phyloP scores from a whole-genome alignment of 495 filamentous ascomycete species.

The Xanthoparmelia taractica region DNA sequence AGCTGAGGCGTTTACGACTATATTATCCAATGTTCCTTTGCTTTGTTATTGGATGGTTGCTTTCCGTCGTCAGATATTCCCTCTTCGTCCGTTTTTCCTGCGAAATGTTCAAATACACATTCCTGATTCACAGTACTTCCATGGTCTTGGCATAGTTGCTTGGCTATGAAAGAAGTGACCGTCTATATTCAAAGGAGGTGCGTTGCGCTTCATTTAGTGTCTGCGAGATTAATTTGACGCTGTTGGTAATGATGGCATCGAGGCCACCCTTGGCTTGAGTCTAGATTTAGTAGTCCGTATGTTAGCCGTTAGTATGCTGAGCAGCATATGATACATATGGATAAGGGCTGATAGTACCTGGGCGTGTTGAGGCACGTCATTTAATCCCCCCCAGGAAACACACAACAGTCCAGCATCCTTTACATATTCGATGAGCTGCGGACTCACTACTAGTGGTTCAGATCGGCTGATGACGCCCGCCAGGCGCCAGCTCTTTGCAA shows the following conservation, averaged over 20 bases:
- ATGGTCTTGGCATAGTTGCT: too few relatives aligned
- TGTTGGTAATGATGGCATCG: constrained; percentile 26
- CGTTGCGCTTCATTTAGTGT: background rate
- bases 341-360: background rate
- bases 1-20: too few relatives aligned
- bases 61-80: too few relatives aligned
- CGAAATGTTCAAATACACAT: too few relatives aligned
- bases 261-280: constrained; percentile 25
- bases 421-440: background rate
- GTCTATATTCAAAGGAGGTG: too few relatives aligned
- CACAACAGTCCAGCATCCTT: background rate
- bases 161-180: too few relatives aligned
- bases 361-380: background rate
- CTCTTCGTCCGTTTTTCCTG: too few relatives aligned
- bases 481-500: constrained; percentile 34
- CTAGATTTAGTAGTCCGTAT: constrained; percentile 11
- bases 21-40: too few relatives aligned
- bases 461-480: constrained; percentile 32
- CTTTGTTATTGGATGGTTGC: too few relatives aligned
- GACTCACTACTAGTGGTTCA: constrained; percentile 26
- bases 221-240: constrained; percentile 21
- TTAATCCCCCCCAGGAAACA: background rate
- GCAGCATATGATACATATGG: background rate
- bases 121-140: too few relatives aligned
- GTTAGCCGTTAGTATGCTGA: background rate